Evolutionary conservation across 768 basidiomycete genomes (phyloP).

Genomic region (Gloeostereum incarnatum): DNA sequence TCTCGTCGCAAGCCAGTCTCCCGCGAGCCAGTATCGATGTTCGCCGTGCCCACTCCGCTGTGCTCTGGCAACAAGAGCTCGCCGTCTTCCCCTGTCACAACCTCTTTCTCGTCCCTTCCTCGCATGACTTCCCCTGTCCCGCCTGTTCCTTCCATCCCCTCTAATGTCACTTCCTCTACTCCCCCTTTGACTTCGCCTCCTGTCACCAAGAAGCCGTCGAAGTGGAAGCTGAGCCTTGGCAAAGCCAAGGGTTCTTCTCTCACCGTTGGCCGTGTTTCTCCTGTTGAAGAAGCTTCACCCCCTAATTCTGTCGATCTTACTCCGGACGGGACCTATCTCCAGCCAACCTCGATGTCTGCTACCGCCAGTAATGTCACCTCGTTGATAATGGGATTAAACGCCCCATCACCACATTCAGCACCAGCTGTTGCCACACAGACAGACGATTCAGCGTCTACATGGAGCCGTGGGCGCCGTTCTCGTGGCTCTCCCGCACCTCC

Average conservation of each 20-base stretch:
- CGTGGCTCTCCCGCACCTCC: slow-evolving; percentile 9
- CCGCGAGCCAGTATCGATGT: slow-evolving; percentile 37
- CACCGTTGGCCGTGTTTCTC: slow-evolving; percentile 26
- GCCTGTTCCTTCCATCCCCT: slow-evolving; percentile 13
- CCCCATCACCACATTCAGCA: slow-evolving; percentile 23
- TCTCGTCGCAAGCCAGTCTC: slow-evolving; percentile 16
- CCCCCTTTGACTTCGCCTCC: slow-evolving; percentile 16
- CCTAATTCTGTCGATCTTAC: slow-evolving; percentile 3
- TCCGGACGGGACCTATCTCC: slow-evolving; percentile 2
- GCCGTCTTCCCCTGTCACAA: no score
- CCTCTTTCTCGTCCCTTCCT: slow-evolving; percentile 6
- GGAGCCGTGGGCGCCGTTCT: slow-evolving; percentile 40
- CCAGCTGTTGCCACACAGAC: slow-evolving; percentile 11
- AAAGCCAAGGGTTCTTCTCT: slow-evolving; percentile 36
- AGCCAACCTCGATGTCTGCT: slow-evolving; percentile 40
- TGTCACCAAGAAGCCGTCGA: slow-evolving; percentile 68
- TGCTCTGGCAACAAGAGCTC: no score
- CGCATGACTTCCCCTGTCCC: slow-evolving; percentile 15
- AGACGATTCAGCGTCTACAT: slow-evolving; percentile 33
- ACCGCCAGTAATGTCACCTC: slow-evolving; percentile 74
- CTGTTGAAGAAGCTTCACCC: slow-evolving; percentile 25
- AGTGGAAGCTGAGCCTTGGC: slow-evolving; percentile 75
- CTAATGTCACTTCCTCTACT: slow-evolving; percentile 28
- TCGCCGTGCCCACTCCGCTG: slow-evolving; percentile 23
- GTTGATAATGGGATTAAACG: slow-evolving; percentile 63